Conservation (phyloP, 495 filamentous ascomycete genomes). For the Neurospora sp. region DNA sequence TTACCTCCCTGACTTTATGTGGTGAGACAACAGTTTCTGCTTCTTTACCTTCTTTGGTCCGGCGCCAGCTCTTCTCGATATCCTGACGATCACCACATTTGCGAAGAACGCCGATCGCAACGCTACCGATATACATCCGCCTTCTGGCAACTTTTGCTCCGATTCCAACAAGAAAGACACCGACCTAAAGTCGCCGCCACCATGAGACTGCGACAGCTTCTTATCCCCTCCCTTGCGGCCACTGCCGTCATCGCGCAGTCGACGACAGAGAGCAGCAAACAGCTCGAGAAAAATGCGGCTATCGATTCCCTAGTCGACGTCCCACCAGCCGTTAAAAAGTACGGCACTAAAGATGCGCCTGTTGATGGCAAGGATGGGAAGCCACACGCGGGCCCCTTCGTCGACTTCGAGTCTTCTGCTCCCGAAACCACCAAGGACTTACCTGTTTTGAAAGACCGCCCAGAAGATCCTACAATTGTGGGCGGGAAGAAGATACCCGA, state of each 20-base stretch:
- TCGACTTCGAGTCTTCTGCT: constrained; percentile 47
- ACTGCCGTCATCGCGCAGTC: constrained; percentile 21
- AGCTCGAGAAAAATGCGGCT: constrained; percentile 9
- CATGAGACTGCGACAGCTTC: constrained; percentile 34
- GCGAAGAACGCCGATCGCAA: not conserved
- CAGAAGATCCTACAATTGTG: constrained; percentile 32
- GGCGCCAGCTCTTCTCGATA: not conserved
- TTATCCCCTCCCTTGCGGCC: constrained; percentile 33
- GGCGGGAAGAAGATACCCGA: constrained; percentile 65
- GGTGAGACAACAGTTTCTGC: not conserved
- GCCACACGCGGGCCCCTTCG: constrained; percentile 84
- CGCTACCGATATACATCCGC: not conserved
- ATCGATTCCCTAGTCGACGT: constrained; percentile 4
- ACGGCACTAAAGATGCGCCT: constrained; percentile 76
- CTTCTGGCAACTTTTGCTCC: not conserved
- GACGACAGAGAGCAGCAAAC: constrained; percentile 3
- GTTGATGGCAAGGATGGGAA: constrained; percentile 94
- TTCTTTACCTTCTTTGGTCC: not conserved
- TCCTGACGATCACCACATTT: not conserved
- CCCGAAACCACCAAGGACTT: constrained; percentile 32
- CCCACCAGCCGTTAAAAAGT: constrained; percentile 22
- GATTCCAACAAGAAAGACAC: not conserved
- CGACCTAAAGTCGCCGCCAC: constrained; percentile 5
- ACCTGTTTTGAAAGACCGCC: constrained; percentile 36
- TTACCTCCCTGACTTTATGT: not conserved